Percentiles rank a stretch among this genome's conserved stretches.
phyloP scores from a whole-genome alignment of 768 basidiomycete species.

The Kwoniella sp. region DNA sequence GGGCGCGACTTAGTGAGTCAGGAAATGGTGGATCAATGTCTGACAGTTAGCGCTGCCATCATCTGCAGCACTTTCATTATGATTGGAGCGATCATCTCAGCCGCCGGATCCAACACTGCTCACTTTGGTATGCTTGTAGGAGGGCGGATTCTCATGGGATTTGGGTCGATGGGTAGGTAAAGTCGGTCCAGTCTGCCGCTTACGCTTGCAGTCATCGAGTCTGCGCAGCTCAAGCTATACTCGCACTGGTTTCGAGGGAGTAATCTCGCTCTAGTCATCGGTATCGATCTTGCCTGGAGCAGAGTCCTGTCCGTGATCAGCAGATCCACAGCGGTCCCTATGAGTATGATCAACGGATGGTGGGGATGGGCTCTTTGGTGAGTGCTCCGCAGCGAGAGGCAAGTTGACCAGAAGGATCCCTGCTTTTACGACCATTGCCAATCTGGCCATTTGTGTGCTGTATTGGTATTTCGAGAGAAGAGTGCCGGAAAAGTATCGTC shows the following conservation, averaged over 20 bases:
- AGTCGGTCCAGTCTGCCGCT: not conserved
- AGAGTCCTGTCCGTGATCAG: slow-evolving; percentile 38
- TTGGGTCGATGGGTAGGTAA: slow-evolving; percentile 42
- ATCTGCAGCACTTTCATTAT: slow-evolving; percentile 44
- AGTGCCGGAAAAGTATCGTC: slow-evolving; percentile 41
- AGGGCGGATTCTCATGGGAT: slow-evolving; percentile 48
- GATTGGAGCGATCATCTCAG: slow-evolving; percentile 39
- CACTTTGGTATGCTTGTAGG: slow-evolving; percentile 35
- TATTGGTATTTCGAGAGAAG: slow-evolving; percentile 46
- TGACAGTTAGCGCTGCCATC: slow-evolving; percentile 35
- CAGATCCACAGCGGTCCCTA: slow-evolving; percentile 44
- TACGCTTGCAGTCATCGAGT: slow-evolving; percentile 39
- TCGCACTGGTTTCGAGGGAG: slow-evolving; percentile 47
- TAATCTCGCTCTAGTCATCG: slow-evolving; percentile 39
- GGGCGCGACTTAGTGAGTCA: slow-evolving; percentile 42
- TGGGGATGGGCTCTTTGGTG: slow-evolving; percentile 54
- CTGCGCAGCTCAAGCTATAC: slow-evolving; percentile 45
- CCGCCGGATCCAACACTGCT: slow-evolving; percentile 31
- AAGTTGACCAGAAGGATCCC: slow-evolving; percentile 34
- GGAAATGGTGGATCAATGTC: not conserved
- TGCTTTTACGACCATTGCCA: slow-evolving; percentile 35
- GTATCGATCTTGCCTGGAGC: slow-evolving; percentile 49
- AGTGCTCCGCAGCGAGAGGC: not conserved
- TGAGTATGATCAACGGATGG: slow-evolving; percentile 45
- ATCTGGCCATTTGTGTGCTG: slow-evolving; percentile 33